Conservation (phyloP, 257 asterid genomes). For the Solanum bukasovii region DNA sequence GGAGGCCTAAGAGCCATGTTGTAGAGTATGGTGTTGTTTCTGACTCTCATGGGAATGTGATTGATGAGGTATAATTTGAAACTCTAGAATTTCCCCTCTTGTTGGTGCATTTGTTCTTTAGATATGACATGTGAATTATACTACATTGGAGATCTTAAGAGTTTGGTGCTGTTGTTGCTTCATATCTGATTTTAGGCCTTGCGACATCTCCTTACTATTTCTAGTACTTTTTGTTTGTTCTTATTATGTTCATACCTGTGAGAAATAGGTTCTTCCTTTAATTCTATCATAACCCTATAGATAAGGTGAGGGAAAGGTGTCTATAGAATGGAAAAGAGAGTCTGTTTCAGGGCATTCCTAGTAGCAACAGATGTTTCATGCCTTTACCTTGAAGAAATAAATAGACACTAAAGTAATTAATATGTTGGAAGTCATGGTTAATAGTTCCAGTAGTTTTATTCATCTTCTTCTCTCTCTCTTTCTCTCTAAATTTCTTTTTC, state of each 20-base stretch:
- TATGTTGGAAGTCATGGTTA: neutral
- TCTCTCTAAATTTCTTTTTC: neutral
- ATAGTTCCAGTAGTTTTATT: neutral
- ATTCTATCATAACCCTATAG: neutral
- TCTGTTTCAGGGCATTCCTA: neutral
- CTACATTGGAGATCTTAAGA: neutral
- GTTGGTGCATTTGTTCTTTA: neutral
- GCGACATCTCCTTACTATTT: neutral
- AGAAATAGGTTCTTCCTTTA: neutral
- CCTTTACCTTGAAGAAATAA: neutral
- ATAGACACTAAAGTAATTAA: neutral
- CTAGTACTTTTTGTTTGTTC: neutral
- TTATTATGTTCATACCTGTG: neutral
- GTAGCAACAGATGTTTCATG: neutral
- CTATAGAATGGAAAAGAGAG: neutral
- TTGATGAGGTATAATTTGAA: conserved; percentile 67
- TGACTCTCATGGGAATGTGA: conserved; percentile 51
- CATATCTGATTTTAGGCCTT: neutral
- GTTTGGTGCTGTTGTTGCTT: neutral
- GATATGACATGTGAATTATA: neutral
- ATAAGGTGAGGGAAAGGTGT: neutral
- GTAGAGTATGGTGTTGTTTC: conserved; percentile 71
- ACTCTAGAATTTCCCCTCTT: neutral
- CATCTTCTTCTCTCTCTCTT: neutral
- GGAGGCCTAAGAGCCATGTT: conserved; percentile 76